These are phyloP conservation scores for Mallotus nudiflorus DNA, from an alignment of 345 rosid species.

Conservation along the genomic window DNA sequence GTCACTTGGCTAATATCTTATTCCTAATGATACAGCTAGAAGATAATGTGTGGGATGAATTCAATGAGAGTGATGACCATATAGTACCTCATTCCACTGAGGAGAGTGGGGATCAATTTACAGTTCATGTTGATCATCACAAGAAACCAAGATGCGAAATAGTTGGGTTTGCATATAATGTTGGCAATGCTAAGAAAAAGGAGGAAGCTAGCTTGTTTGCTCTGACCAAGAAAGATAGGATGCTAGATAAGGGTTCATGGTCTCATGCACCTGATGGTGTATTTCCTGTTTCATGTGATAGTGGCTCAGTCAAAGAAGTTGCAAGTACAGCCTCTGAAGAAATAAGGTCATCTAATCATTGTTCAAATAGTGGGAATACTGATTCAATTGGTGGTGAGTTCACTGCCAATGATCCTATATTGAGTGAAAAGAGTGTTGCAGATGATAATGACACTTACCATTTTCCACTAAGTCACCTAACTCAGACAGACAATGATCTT, in stretches of 20 bases:
- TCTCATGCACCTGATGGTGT: conserved; percentile 39
- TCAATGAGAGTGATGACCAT: conserved; percentile 61
- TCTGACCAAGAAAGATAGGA: conserved; percentile 40
- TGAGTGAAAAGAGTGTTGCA: conserved; percentile 42
- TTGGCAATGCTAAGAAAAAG: conserved; percentile 30
- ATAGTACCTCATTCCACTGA: conserved; percentile 58
- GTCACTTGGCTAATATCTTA: conserved; percentile 5
- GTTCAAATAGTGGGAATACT: conserved; percentile 36
- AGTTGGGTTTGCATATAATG: conserved; percentile 37
- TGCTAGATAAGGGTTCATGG: conserved; percentile 62
- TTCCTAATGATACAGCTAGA: conserved; percentile 48
- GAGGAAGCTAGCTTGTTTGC: conserved; percentile 30
- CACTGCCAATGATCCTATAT: conserved; percentile 40
- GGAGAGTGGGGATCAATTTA: conserved; percentile 39
- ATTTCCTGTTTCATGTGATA: conserved; percentile 41
- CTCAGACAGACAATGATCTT: conserved; percentile 53
- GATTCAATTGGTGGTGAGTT: conserved; percentile 38
- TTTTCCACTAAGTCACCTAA: conserved; percentile 53
- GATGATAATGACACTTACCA: conserved; percentile 37
- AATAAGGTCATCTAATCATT: conserved; percentile 42
- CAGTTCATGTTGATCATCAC: conserved; percentile 31
- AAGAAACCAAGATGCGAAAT: conserved; percentile 53
- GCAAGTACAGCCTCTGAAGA: conserved; percentile 38
- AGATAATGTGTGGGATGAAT: conserved; percentile 54
- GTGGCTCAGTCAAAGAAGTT: conserved; percentile 44